These are phyloP conservation scores for Amaranthus palmeri DNA, from an alignment of 148 eudicot genomes.

Conservation along the genomic window DNA sequence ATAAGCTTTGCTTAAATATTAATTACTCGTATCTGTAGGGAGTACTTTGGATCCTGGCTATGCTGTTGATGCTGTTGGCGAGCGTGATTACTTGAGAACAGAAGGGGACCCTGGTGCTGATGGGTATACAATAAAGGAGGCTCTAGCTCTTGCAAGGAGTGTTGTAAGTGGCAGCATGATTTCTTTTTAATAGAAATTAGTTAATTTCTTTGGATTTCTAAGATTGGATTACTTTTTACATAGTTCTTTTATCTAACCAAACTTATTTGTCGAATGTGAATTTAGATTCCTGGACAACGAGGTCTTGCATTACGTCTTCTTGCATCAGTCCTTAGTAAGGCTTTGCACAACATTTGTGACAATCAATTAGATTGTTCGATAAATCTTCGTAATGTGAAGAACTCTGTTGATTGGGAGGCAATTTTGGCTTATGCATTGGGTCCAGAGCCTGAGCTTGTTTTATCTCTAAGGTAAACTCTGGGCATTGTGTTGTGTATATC, in stretches of 20 bases:
- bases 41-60: constrained; percentile 33
- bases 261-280: constrained; percentile 1
- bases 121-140: constrained; percentile 91
- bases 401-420: constrained; percentile 70
- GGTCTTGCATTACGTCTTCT: constrained; percentile 81
- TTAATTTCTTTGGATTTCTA: constrained; percentile 9
- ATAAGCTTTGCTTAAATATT: constrained; percentile 12
- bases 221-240: not conserved
- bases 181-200: not conserved
- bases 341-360: constrained; percentile 41
- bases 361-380: constrained; percentile 31
- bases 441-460: constrained; percentile 93
- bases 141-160: constrained; percentile 79
- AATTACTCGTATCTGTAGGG: constrained; percentile 30
- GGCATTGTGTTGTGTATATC: constrained; percentile 4
- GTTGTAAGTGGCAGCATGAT: constrained; percentile 51
- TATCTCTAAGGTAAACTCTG: constrained; percentile 63
- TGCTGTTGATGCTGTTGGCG: constrained; percentile 56
- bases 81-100: constrained; percentile 81
- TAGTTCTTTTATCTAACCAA: not conserved
- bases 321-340: constrained; percentile 59
- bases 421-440: constrained; percentile 94
- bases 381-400: constrained; percentile 17
- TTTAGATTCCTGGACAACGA: constrained; percentile 84
- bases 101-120: constrained; percentile 98